These are phyloP conservation scores for Fusarium gaditjirri DNA, from an alignment of 2,329 filamentous ascomycete species.

Conservation along the genomic window DNA sequence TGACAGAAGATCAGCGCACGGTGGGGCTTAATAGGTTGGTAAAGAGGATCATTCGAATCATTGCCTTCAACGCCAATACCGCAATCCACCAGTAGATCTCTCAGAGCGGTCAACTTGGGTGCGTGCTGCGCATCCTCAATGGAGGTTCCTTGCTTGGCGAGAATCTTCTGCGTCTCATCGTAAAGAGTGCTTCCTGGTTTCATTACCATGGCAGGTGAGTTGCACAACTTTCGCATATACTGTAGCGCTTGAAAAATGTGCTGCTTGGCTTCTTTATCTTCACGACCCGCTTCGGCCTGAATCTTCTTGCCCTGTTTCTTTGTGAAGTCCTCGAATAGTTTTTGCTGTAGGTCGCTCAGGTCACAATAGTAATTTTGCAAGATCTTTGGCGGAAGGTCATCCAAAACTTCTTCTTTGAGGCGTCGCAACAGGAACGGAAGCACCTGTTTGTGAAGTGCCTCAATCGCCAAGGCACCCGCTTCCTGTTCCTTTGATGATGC, in stretches of 20 bases:
- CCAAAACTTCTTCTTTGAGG: conserved; percentile 95
- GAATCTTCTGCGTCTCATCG: conserved; percentile 83
- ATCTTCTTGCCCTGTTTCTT: conserved; percentile 93
- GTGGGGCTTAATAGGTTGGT: conserved; percentile 92
- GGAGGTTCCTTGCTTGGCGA: conserved; percentile 81
- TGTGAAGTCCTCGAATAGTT: conserved; percentile 95
- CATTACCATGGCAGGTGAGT: conserved; percentile 95
- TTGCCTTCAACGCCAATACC: conserved; percentile 85
- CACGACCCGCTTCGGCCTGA: conserved; percentile 81
- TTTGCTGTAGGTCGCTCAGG: conserved; percentile 92
- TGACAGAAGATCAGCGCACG: conserved; percentile 97
- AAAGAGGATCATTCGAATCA: conserved; percentile 68
- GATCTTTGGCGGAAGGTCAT: conserved; percentile 97
- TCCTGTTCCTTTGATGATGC: conserved; percentile 99
- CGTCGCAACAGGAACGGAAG: conserved; percentile 94
- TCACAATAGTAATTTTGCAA: conserved; percentile 99
- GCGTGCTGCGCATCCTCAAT: conserved; percentile 89
- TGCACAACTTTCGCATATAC: conserved; percentile 99
- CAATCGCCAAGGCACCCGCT: conserved; percentile 92
- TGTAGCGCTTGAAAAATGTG: conserved; percentile 99
- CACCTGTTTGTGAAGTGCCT: conserved; percentile 98
- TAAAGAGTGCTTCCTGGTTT: conserved; percentile 94
- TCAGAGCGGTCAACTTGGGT: conserved; percentile 89
- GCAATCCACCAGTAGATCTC: conserved; percentile 96
- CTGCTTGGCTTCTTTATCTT: conserved; percentile 93